Conservation (phyloP, 1,284 basidiomycete species). For the Blastosporella zonata region DNA sequence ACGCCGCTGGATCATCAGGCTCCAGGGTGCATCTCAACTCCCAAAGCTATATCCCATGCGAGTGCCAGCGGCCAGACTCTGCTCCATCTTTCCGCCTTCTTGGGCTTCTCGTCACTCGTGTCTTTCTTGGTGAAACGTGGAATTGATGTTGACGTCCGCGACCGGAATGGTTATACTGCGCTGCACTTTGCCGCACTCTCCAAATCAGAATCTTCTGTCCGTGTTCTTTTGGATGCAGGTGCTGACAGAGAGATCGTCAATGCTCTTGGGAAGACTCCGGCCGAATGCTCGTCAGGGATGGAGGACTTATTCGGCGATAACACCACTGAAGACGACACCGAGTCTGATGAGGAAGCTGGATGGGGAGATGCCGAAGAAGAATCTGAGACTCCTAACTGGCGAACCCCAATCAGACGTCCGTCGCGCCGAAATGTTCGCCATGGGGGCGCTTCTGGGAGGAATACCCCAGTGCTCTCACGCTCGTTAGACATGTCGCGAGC, state of each 20-base stretch:
- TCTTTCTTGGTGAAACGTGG: constrained; percentile 71
- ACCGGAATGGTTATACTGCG: constrained; percentile 89
- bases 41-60: constrained; percentile 57
- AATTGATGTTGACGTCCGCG: constrained; percentile 81
- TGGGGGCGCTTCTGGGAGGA: constrained; percentile 23
- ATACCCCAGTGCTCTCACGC: constrained; percentile 23
- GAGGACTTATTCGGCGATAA: constrained; percentile 32
- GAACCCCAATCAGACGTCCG: constrained; percentile 26
- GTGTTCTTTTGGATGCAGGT: constrained; percentile 72
- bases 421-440: constrained; percentile 30
- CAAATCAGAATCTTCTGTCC: constrained; percentile 64
- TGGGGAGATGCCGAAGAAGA: constrained; percentile 72
- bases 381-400: constrained; percentile 40
- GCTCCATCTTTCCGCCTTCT: constrained; percentile 83
- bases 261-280: constrained; percentile 73
- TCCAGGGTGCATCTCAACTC: constrained; percentile 34
- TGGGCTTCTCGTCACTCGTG: constrained; percentile 75
- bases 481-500: constrained; percentile 29
- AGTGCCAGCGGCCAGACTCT: constrained; percentile 77
- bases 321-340: constrained; percentile 36
- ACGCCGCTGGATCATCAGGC: constrained; percentile 44
- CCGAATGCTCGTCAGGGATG: constrained; percentile 64
- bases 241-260: constrained; percentile 80
- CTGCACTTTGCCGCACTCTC: constrained; percentile 83
- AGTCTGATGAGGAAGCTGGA: constrained; percentile 58